Evolutionary conservation across 495 filamentous ascomycete genomes (phyloP).

Genomic region (Evernia prunastri): DNA sequence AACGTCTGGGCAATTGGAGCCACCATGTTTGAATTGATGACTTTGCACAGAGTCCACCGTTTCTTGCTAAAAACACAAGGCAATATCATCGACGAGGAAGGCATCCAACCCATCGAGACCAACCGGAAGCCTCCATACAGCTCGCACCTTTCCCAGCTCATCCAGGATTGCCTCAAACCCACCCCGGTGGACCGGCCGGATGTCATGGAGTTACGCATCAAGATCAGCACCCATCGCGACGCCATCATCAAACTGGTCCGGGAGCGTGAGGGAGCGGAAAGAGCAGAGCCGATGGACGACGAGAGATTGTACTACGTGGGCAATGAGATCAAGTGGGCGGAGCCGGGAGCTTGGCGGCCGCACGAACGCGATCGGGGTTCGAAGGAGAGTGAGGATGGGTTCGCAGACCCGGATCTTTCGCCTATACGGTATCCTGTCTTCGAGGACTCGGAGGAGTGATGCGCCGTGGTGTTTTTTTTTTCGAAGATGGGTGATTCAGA

Average conservation of each 20-base stretch:
- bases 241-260: background rate
- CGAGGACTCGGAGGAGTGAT: background rate
- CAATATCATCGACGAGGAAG: background rate
- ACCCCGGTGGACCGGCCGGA: background rate
- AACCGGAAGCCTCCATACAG: constrained; percentile 7
- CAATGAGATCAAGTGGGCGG: constrained; percentile 10
- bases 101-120: background rate
- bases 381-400: background rate
- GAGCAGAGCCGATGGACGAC: background rate
- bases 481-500: background rate
- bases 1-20: constrained; percentile 23
- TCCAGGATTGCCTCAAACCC: constrained; percentile 1
- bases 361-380: background rate
- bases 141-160: background rate
- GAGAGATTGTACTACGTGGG: constrained; percentile 11
- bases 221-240: background rate
- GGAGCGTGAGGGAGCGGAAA: background rate
- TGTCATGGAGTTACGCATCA: background rate
- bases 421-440: background rate
- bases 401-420: background rate
- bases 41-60: constrained; percentile 13
- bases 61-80: background rate
- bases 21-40: constrained; percentile 18
- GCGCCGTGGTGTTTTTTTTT: no score
- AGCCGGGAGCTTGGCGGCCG: constrained; percentile 3